Evolutionary conservation across 805 yeast species (phyloP).

Genomic region (Saccharomycopsis selenospora): DNA sequence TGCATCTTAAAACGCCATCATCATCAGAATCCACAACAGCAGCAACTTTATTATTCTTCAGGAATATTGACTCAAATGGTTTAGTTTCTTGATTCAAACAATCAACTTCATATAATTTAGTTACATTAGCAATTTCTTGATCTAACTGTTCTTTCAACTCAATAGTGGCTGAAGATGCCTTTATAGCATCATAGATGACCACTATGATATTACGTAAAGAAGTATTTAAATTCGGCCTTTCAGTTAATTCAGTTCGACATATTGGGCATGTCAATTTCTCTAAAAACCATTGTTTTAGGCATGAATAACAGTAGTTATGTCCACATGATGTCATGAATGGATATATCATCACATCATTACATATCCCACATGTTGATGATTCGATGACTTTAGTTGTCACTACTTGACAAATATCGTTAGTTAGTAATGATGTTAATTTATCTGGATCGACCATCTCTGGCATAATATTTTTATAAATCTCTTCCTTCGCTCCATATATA

Average conservation of each 20-base stretch:
- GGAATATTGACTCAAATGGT: background rate
- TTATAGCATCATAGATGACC: background rate
- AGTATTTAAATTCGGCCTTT: background rate
- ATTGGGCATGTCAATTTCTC: background rate
- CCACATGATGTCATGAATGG: background rate
- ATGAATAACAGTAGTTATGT: conserved; percentile 1
- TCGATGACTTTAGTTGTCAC: too few species aligned
- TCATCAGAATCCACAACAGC: background rate
- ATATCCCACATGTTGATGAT: background rate
- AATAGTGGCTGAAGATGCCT: background rate
- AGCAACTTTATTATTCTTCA: background rate
- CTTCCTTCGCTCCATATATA: too few species aligned
- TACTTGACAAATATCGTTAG: background rate
- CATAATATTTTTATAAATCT: too few species aligned
- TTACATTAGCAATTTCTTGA: background rate
- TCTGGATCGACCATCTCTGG: too few species aligned
- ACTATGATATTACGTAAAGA: background rate
- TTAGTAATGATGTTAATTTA: too few species aligned
- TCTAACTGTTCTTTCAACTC: background rate
- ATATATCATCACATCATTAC: background rate
- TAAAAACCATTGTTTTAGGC: background rate
- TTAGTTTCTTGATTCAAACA: background rate
- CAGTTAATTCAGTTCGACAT: background rate
- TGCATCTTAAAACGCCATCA: background rate
- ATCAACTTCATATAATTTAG: background rate